Evolutionary conservation across 2,329 filamentous ascomycete genomes (phyloP).

Genomic region (Colletotrichum lupini): DNA sequence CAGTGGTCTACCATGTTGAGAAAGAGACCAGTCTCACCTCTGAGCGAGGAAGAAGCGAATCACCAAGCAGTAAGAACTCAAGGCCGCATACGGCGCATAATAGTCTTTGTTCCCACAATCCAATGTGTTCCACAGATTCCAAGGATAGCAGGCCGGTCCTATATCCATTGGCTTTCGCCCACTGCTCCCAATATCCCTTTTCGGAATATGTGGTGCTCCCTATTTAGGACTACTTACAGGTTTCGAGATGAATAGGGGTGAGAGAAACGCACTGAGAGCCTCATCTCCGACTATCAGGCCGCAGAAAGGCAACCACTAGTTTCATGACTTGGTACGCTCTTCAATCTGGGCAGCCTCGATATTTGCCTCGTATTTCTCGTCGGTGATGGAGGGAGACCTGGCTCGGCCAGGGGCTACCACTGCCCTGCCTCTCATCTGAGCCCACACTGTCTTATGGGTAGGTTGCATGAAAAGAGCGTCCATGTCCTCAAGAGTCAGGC

Average conservation of each 20-base stretch:
- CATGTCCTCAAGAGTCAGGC: conserved; percentile 59
- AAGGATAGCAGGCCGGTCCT: no score
- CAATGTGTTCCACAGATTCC: neutral
- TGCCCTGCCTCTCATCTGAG: conserved; percentile 35
- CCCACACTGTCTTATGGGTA: conserved; percentile 47
- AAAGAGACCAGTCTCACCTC: neutral
- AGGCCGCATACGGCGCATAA: neutral
- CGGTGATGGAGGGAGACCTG: conserved; percentile 21
- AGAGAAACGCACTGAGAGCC: neutral
- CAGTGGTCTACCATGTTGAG: neutral
- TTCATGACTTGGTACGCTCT: conserved; percentile 20
- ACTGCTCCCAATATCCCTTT: neutral
- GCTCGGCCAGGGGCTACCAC: conserved; percentile 16
- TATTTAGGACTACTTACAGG: neutral
- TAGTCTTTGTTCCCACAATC: neutral
- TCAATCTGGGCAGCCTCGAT: conserved; percentile 27
- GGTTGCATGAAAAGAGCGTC: conserved; percentile 48
- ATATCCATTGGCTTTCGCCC: no score
- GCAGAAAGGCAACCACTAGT: neutral
- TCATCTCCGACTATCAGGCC: neutral
- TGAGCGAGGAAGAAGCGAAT: neutral
- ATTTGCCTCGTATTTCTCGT: conserved; percentile 33
- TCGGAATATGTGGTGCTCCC: neutral
- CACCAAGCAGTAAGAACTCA: conserved; percentile 1
- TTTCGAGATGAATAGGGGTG: neutral